These are phyloP conservation scores for Aspergillus asperescens DNA, from an alignment of 495 filamentous ascomycete species.

Conservation along the genomic window DNA sequence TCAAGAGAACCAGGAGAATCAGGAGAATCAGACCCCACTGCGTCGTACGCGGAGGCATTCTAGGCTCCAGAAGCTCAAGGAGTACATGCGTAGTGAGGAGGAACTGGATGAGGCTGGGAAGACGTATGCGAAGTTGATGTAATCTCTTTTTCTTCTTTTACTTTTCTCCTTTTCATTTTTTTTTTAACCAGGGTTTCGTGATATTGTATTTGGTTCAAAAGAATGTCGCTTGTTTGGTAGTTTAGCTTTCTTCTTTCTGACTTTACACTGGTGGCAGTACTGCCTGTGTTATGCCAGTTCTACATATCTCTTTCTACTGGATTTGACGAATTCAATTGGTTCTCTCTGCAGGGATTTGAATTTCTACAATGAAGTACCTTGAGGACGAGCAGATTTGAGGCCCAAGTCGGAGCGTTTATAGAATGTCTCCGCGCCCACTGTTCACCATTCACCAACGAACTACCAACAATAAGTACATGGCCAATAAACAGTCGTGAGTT, in stretches of 20 bases:
- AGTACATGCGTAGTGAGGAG: conserved; percentile 8
- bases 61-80: conserved; percentile 8
- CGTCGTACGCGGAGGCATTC: not conserved
- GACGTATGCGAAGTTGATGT: conserved; percentile 17
- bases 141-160: not conserved
- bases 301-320: too few relatives aligned
- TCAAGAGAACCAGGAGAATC: not conserved
- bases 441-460: not conserved
- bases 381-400: not conserved
- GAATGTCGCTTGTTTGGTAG: not conserved
- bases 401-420: not conserved
- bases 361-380: not conserved
- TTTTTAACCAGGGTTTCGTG: too few relatives aligned
- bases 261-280: too few relatives aligned
- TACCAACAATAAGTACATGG: not conserved
- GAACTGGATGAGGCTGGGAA: conserved; percentile 14
- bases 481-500: too few relatives aligned
- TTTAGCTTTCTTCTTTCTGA: too few relatives aligned
- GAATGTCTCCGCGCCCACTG: not conserved
- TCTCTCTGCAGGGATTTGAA: too few relatives aligned
- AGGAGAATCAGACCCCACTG: not conserved
- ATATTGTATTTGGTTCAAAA: too few relatives aligned
- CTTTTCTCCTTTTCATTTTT: not conserved
- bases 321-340: too few relatives aligned
- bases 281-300: too few relatives aligned